Base-by-base conservation (phyloP, 345 rosid genomes). In the Sisymbrium irio region DNA sequence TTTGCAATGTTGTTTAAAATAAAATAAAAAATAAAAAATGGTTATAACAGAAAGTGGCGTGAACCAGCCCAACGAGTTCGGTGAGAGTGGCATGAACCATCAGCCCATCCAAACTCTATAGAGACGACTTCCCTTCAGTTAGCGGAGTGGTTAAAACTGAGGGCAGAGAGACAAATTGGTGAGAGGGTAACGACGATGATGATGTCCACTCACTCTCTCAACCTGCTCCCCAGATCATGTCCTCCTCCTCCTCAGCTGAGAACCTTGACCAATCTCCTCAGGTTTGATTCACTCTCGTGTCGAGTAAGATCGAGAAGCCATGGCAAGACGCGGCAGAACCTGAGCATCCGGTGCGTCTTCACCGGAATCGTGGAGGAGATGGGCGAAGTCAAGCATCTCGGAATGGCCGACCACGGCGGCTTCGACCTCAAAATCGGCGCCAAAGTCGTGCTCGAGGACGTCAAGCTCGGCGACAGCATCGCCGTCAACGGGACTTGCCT, bases 291-390 rank as follows among this genome's bases (percentile, higher is more conserved):
- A 62, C 2, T 28, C 3, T 35, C 37, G 66, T 58, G 5, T 25
- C 7, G 35, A 37, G 44, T 62, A 25, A 56, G 58, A 67, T 54
- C 72, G 49, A 39, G 20, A 56, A 6, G 57, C 66, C 71, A 25
- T 0, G 27, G 69, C 42, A 63, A 20, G 55, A 65, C n/a, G n/a
- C n/a, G 32, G 62, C 83, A 37, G 33, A 77, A 44, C 4, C 75
- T 71, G 57, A 59, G 59, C 0, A 70, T 85, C 60, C 85, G 81
- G 45, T 85, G 73, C 15, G 92, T 93, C 13, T 91, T 93, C 79
- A 93, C 95, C 0, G 97, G 96, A 13, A 91, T 91, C 61, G 92
- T 93, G 22, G 97, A 93, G 71, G 98, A 91, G 69, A 79, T 93
- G 85, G 98, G 97, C 0, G 66, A 88, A 55, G 72, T 93, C 63